These are phyloP conservation scores for Cordyceps cicadae DNA, from an alignment of 2,329 filamentous ascomycete species.

Conservation along the genomic window DNA sequence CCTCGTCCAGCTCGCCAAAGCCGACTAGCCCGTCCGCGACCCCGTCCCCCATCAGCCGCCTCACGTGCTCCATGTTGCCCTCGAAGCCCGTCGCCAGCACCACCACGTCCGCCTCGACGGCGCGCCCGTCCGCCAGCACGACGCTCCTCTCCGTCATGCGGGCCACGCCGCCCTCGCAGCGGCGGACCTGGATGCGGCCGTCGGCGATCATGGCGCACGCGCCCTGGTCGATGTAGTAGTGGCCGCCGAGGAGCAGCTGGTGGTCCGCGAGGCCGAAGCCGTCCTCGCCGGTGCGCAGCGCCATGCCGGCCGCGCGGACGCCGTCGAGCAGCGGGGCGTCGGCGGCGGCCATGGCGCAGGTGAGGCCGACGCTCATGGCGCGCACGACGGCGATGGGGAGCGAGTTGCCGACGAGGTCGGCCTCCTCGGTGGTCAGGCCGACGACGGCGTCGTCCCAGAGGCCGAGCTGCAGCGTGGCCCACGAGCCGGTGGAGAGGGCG, in stretches of 20 bases:
- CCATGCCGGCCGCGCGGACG: constrained; percentile 35
- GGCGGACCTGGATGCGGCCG: constrained; percentile 31
- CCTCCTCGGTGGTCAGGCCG: constrained; percentile 40
- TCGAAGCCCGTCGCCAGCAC: constrained; percentile 36
- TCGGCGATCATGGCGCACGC: constrained; percentile 31
- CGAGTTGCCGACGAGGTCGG: constrained; percentile 38
- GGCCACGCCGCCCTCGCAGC: constrained; percentile 23
- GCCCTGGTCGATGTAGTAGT: constrained; percentile 37
- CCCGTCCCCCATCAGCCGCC: constrained; percentile 29
- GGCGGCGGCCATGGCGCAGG: constrained; percentile 26
- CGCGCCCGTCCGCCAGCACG: constrained; percentile 24
- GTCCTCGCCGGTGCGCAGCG: constrained; percentile 27
- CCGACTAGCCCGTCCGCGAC: constrained; percentile 25
- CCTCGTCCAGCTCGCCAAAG: constrained; percentile 30
- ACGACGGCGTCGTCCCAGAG: constrained; percentile 18
- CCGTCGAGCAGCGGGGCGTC: constrained; percentile 33
- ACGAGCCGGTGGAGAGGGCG: constrained; percentile 34
- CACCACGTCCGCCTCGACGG: constrained; percentile 32
- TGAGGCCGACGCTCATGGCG: constrained; percentile 31
- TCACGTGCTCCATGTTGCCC: constrained; percentile 27
- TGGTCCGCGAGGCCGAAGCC: constrained; percentile 28
- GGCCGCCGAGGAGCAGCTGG: constrained; percentile 31
- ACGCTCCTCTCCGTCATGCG: constrained; percentile 22
- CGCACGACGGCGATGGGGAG: constrained; percentile 39
- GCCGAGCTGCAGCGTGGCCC: constrained; percentile 35